Percentiles rank a stretch among this genome's conserved stretches.
Evolutionary conservation across 1,139 yeast genomes (phyloP).

Genomic region (Suhomyces taliae): DNA sequence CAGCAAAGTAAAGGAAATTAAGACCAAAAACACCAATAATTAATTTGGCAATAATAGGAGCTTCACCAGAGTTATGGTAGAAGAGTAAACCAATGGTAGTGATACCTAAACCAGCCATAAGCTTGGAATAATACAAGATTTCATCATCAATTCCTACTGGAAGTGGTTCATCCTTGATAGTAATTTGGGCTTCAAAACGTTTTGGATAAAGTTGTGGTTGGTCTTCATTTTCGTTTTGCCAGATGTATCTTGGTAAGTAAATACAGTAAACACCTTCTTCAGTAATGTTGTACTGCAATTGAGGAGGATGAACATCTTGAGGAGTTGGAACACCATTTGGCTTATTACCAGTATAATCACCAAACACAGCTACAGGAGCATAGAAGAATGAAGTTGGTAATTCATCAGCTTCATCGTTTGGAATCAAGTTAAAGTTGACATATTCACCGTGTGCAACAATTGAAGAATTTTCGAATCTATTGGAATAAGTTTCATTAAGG

Average conservation of each 20-base stretch:
- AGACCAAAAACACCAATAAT: constrained; percentile 2
- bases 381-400: constrained; percentile 6
- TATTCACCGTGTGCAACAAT: constrained; percentile 5
- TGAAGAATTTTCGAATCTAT: constrained; percentile 6
- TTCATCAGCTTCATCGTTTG: constrained; percentile 1
- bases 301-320: neutral
- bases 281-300: neutral
- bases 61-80: neutral
- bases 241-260: constrained; percentile 15
- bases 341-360: neutral
- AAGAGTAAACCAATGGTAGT: constrained; percentile 1
- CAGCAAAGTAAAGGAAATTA: constrained; percentile 5
- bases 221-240: constrained; percentile 6
- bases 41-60: constrained; percentile 5
- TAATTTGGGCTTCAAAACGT: constrained; percentile 4
- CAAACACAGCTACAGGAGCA: constrained; percentile 4
- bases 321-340: neutral
- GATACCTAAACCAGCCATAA: constrained; percentile 7
- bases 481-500: constrained; percentile 11
- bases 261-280: constrained; percentile 15
- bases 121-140: constrained; percentile 4
- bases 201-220: constrained; percentile 4
- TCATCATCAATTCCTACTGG: constrained; percentile 9
- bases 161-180: constrained; percentile 6
- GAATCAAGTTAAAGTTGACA: constrained; percentile 9